Percentiles rank a stretch among this genome's conserved stretches.
These are phyloP conservation scores for Euphorbia celastroides DNA, from an alignment of 441 rosid genomes.

Conservation along the genomic window DNA sequence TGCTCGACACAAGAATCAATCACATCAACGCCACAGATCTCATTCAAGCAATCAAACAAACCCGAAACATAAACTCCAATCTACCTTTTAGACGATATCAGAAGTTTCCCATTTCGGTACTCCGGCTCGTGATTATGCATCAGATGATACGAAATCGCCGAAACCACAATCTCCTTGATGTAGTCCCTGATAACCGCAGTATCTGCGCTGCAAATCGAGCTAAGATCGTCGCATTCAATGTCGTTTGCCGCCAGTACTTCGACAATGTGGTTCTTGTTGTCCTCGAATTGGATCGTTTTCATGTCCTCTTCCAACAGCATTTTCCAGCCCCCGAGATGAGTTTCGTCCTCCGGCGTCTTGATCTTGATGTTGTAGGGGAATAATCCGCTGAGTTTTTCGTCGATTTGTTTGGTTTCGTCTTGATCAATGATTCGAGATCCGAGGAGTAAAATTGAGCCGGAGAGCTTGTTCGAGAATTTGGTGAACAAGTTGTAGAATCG, in stretches of 20 bases:
- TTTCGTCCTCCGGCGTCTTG: constrained; percentile 82
- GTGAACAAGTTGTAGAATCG: constrained; percentile 59
- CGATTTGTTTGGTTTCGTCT: constrained; percentile 53
- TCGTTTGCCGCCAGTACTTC: constrained; percentile 90
- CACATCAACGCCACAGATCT: constrained; percentile 2
- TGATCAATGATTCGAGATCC: constrained; percentile 74
- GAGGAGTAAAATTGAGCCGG: constrained; percentile 70
- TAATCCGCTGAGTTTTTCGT: constrained; percentile 53
- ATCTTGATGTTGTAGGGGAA: constrained; percentile 82
- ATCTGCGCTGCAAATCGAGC: constrained; percentile 76
- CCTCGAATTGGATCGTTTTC: constrained; percentile 77
- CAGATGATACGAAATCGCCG: constrained; percentile 85
- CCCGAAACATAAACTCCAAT: neutral
- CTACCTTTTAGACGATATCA: constrained; percentile 78
- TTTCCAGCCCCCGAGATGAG: constrained; percentile 74
- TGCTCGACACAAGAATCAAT: constrained; percentile 31
- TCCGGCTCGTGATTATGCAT: constrained; percentile 72
- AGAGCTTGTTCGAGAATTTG: constrained; percentile 56
- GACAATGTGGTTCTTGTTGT: constrained; percentile 87
- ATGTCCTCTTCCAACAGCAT: constrained; percentile 82
- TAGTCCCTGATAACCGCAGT: constrained; percentile 61
- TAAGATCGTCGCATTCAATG: constrained; percentile 79
- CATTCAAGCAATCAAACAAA: neutral
- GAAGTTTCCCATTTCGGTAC: constrained; percentile 89
- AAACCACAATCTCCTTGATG: constrained; percentile 82